Base-by-base conservation (phyloP, 345 rosid genomes). In the Streptanthus diversifolius region DNA sequence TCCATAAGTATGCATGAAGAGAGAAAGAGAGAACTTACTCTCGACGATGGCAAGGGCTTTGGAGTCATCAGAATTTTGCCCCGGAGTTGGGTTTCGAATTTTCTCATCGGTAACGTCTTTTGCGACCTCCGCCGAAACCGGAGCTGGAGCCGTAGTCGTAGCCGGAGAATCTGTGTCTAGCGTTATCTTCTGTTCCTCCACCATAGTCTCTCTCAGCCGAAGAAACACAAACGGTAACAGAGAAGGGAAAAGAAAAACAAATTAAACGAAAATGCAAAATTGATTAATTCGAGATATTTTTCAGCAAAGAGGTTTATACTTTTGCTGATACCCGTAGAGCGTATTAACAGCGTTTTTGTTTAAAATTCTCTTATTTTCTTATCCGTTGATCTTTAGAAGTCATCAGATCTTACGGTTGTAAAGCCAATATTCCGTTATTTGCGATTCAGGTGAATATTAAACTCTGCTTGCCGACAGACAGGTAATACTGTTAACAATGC, bases 11-110 rank as follows among this genome's bases (percentile, higher is more conserved):
- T 19, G 5, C n/a, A 0, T 59, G 21, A 18, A 74, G 14, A 47
- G 4, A 62, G 21, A 74, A 13, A 52, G 7, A 73, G 47, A 66
- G 24, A 49, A 5, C 79, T 78, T 85, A 91, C 97, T 83, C 35
- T 83, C 93, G 14, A 82, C 82, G 5, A 81, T 58, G 7, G 75
- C 83, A 29, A 85, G 89, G 58, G 96, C 85, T 79, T 87, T 85
- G 52, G 88, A 77, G 7, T 84, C 90, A 24, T 77, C 90, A 15
- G 78, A 63, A 66, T 45, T 77, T 35, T 68, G 60, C 63, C 66
- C 79, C 43, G 45, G 72, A n/a, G 74, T 13, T 47, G 75, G 83
- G 22, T 32, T 33, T 2, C 35, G 25, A 5, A 71, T 35, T 30
- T 81, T 87, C 75, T 80, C 83, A 64, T 79, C 77, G 5, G 64